phyloP scores from a whole-genome alignment of 495 filamentous ascomycete species.

The Parathielavia hyrcaniae region DNA sequence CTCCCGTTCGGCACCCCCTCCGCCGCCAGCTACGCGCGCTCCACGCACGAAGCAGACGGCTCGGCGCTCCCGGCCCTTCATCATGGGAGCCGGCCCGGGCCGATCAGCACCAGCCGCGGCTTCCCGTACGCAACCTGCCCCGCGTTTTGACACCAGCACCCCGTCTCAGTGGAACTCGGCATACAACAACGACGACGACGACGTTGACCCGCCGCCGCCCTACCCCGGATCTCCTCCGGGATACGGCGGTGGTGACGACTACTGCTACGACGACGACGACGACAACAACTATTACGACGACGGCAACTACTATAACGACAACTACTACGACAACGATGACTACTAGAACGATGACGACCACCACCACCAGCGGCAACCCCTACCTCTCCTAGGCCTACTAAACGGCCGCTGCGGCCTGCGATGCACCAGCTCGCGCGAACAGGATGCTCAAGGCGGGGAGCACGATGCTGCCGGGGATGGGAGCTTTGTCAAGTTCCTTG shows the following conservation, averaged over 20 bases:
- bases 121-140: neutral
- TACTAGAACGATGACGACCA: slow-evolving; percentile 7
- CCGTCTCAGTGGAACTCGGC: slow-evolving; percentile 14
- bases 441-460: slow-evolving; percentile 23
- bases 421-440: slow-evolving; percentile 15
- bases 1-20: neutral
- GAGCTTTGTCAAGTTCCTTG: slow-evolving; percentile 29
- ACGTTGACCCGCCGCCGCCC: slow-evolving; percentile 27
- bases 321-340: neutral
- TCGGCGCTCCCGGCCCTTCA: slow-evolving; percentile 8
- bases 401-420: slow-evolving; percentile 42
- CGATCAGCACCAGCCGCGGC: neutral
- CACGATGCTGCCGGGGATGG: slow-evolving; percentile 20
- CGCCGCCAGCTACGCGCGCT: neutral
- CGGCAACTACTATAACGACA: neutral
- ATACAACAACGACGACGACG: slow-evolving; percentile 15
- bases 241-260: neutral
- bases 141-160: slow-evolving; percentile 8
- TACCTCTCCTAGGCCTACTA: slow-evolving; percentile 35
- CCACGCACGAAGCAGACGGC: slow-evolving; percentile 5
- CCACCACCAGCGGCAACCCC: too few species aligned
- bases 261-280: neutral
- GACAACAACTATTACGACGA: neutral
- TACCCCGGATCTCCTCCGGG: slow-evolving; percentile 17
- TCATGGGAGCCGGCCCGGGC: neutral